Conservation (phyloP, 257 asterid genomes). For the Ajuga chamaepitys region DNA sequence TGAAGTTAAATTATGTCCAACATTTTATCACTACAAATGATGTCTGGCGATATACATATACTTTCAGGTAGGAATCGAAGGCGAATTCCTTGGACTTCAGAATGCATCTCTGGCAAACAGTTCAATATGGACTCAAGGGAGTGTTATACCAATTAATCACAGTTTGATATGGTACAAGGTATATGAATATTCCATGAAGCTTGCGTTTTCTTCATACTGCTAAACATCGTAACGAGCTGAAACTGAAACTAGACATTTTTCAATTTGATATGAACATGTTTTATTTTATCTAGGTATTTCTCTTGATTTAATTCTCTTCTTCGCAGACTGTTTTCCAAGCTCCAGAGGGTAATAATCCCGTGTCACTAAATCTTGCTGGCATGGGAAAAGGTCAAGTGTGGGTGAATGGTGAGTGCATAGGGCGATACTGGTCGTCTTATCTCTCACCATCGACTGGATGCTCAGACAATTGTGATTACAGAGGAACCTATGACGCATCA, state of each 20-base stretch:
- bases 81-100: constrained; percentile 61
- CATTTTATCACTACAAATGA: neutral
- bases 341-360: constrained; percentile 55
- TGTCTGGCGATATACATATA: neutral
- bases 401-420: constrained; percentile 61
- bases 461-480: constrained; percentile 56
- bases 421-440: constrained; percentile 74
- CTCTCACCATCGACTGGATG: constrained; percentile 70
- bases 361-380: constrained; percentile 51
- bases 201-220: neutral
- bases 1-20: neutral
- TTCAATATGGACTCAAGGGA: constrained; percentile 50
- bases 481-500: constrained; percentile 58
- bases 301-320: constrained; percentile 5
- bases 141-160: constrained; percentile 37
- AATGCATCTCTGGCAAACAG: constrained; percentile 48
- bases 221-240: too few relatives aligned
- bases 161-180: constrained; percentile 84
- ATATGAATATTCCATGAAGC: constrained; percentile 10
- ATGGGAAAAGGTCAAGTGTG: constrained; percentile 85
- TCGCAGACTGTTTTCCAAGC: constrained; percentile 46
- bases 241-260: neutral
- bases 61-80: constrained; percentile 72
- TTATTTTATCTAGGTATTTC: too few relatives aligned
- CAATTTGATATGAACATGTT: too few relatives aligned